Percentiles rank a stretch among this genome's conserved stretches.
These are phyloP conservation scores for Lobosporangium transversale DNA, from an alignment of 192 early-diverging fungal species.

Conservation along the genomic window DNA sequence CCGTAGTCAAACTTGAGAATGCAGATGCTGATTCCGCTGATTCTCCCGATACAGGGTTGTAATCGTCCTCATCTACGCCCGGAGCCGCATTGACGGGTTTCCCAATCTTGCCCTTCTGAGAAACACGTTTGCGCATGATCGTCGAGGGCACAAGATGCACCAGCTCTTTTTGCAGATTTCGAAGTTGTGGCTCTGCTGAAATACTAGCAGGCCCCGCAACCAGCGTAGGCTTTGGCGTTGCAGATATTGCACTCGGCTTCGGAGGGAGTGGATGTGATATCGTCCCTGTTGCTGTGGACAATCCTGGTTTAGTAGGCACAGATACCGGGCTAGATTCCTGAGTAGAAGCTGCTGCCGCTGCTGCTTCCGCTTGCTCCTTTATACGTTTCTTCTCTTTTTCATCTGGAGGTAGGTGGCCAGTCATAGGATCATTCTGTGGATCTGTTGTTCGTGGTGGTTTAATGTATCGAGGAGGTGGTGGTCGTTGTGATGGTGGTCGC, in stretches of 20 bases:
- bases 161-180: constrained; percentile 47
- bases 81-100: constrained; percentile 49
- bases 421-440: constrained; percentile 52
- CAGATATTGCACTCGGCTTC: constrained; percentile 16
- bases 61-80: constrained; percentile 38
- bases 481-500: constrained; percentile 21
- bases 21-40: not conserved
- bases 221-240: constrained; percentile 10
- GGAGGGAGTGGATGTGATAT: constrained; percentile 38
- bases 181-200: constrained; percentile 44
- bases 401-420: constrained; percentile 42
- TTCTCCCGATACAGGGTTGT: not conserved
- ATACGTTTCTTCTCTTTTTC: constrained; percentile 33
- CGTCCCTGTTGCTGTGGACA: no score
- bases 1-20: not conserved
- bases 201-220: constrained; percentile 43
- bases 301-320: not conserved
- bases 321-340: not conserved
- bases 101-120: constrained; percentile 52
- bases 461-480: constrained; percentile 33
- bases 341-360: not conserved
- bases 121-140: constrained; percentile 47
- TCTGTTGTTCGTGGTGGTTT: constrained; percentile 34
- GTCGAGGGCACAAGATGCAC: constrained; percentile 41
- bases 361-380: constrained; percentile 8